Evolutionary conservation across 2,329 filamentous ascomycete genomes (phyloP), one percentile per base, ranked within the genome.

Genomic region (Epichloe scottii): DNA sequence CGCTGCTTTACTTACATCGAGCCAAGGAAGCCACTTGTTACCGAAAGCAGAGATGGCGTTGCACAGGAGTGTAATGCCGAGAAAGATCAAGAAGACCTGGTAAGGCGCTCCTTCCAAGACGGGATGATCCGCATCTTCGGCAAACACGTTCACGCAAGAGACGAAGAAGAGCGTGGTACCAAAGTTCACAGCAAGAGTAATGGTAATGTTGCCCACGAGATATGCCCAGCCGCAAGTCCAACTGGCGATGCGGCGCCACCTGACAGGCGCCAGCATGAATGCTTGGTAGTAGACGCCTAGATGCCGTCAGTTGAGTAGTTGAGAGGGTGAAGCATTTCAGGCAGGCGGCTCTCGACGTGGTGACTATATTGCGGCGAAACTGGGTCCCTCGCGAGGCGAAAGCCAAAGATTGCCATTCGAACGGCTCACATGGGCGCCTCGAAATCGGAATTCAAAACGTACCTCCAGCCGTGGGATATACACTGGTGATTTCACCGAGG

Each of bases 171-270:
- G 78, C 0, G 82, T 85, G 3, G 86, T 88, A 6, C 84, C 86
- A 59, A 89, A 89, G 70, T 87, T 87, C 62, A 89, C 85, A n/a
- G 84, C 78, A n/a, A 89, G 72, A 0, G 85, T 89, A 58, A 90
- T 90, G 57, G 84, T 88, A 64, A 89, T 84, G 68, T 89, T 89
- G 53, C 87, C 87, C 48, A 88, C 81, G 17, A 87, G 77, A 62
- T 86, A 89, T 21, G 84, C 72, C 85, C 85, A 89, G 54, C 85
- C 85, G 57, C 81, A 85, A 54, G 86, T 78, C 79, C 82, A 89
- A 34, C 81, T 81, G 15, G 82, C 73, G 15, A 85, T 68, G 41
- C 75, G 77, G 49, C 84, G 80, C 68, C 78, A 84, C 15, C 65
- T 66, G 26, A 74, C 64, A 17, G 82, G 74, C 0, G 84, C 76